phyloP scores from a whole-genome alignment of 2,329 filamentous ascomycete species.

The Tolypocladium paradoxum region DNA sequence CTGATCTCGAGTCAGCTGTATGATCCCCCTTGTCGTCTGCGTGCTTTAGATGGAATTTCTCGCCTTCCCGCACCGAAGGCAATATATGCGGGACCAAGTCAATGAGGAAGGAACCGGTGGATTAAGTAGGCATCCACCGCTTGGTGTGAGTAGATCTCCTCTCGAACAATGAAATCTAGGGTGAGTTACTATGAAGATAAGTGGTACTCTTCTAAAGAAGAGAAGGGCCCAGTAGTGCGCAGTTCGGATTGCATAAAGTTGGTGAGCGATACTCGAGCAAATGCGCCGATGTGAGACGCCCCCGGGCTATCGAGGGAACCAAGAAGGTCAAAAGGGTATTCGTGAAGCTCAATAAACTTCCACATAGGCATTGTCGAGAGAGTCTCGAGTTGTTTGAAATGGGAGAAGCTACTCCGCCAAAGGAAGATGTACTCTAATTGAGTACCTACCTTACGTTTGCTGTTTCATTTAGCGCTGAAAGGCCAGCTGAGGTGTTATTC shows the following conservation, averaged over 20 bases:
- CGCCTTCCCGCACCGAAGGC: conserved; percentile 11
- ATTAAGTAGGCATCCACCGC: conserved; percentile 26
- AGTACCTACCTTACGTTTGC: too few relatives aligned
- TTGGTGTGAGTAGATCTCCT: conserved; percentile 23
- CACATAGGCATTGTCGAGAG: conserved; percentile 22
- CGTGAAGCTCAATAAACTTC: conserved; percentile 24
- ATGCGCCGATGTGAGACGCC: conserved; percentile 18
- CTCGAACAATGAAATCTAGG: conserved; percentile 24
- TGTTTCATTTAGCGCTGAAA: too few relatives aligned
- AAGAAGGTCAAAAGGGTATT: conserved; percentile 22
- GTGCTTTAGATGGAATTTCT: conserved; percentile 30
- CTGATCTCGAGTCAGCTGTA: too few relatives aligned
- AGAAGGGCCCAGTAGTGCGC: conserved; percentile 21
- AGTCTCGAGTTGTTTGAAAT: too few relatives aligned
- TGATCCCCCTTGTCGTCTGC: conserved; percentile 35
- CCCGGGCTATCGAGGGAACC: conserved; percentile 22
- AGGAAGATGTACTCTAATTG: too few relatives aligned
- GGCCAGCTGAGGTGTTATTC: too few relatives aligned
- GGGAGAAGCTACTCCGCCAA: too few relatives aligned
- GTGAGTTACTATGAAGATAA: conserved; percentile 19
- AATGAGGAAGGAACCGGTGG: conserved; percentile 29
- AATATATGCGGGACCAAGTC: conserved; percentile 19
- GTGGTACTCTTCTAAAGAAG: conserved; percentile 22
- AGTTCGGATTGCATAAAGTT: conserved; percentile 18
- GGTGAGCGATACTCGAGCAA: conserved; percentile 26